Conservation (phyloP, 805 yeast genomes). For the Metschnikowia henanensis region DNA sequence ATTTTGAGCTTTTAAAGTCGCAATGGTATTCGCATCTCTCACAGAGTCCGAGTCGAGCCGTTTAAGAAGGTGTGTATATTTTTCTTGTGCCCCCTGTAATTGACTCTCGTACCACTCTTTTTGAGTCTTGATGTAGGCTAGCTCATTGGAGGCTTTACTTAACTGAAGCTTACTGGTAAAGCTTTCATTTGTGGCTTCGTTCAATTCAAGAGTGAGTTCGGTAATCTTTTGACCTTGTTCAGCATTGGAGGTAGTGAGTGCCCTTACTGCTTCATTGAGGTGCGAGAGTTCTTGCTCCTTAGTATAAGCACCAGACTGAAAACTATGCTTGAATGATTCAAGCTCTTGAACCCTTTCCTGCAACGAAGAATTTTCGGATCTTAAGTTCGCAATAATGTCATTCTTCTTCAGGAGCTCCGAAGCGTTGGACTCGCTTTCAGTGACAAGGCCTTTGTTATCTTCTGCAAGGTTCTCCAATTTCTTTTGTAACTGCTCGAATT, state of each 20-base stretch:
- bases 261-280: constrained; percentile 28
- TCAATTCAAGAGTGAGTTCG: constrained; percentile 35
- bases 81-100: constrained; percentile 32
- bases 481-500: constrained; percentile 21
- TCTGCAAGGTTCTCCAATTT: constrained; percentile 22
- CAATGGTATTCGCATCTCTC: constrained; percentile 27
- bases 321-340: constrained; percentile 15
- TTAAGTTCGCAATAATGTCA: constrained; percentile 16
- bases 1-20: constrained; percentile 22
- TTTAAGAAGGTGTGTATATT: constrained; percentile 39
- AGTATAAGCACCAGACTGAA: constrained; percentile 4
- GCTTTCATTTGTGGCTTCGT: constrained; percentile 37
- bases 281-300: constrained; percentile 27
- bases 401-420: constrained; percentile 14
- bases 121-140: constrained; percentile 32
- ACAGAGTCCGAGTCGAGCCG: constrained; percentile 39
- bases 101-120: constrained; percentile 43
- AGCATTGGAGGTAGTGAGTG: constrained; percentile 34
- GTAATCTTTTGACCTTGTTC: constrained; percentile 37
- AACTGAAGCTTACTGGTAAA: constrained; percentile 36
- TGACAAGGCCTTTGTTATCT: constrained; percentile 23
- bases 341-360: constrained; percentile 18
- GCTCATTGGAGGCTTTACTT: constrained; percentile 36
- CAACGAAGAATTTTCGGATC: constrained; percentile 17
- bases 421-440: constrained; percentile 16